A percentile compares a stretch with the other conserved stretches of the same genome.
These are phyloP conservation scores for Plasmodium knowlesi DNA, from an alignment of 169 alveolate genomes.

Conservation along the genomic window DNA sequence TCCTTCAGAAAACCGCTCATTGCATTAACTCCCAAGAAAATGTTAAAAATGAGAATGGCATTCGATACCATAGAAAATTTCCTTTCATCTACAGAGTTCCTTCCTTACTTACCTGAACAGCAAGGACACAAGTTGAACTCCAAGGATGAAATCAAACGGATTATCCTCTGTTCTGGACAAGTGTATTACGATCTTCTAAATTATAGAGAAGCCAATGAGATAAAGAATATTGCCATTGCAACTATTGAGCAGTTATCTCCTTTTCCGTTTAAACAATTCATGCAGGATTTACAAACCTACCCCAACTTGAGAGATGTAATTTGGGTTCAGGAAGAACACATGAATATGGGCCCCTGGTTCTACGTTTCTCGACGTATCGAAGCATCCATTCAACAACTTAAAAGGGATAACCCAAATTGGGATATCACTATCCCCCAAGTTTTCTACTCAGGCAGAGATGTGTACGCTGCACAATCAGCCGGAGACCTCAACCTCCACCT, in stretches of 20 bases:
- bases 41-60: slow-evolving; percentile 83
- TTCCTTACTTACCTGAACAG: slow-evolving; percentile 82
- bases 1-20: slow-evolving; percentile 85
- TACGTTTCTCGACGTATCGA: slow-evolving; percentile 83
- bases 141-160: slow-evolving; percentile 65
- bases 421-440: slow-evolving; percentile 60
- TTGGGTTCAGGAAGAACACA: slow-evolving; percentile 95
- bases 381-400: slow-evolving; percentile 75
- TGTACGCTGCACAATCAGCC: slow-evolving; percentile 78
- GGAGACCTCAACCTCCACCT: slow-evolving; percentile 71
- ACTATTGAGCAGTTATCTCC: slow-evolving; percentile 93
- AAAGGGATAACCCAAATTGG: slow-evolving; percentile 43
- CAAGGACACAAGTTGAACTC: slow-evolving; percentile 60
- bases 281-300: slow-evolving; percentile 79
- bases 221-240: slow-evolving; percentile 83
- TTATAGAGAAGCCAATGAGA: slow-evolving; percentile 79
- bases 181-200: slow-evolving; percentile 89
- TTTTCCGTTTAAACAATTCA: slow-evolving; percentile 87
- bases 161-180: slow-evolving; percentile 94
- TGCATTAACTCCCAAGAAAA: slow-evolving; percentile 80
- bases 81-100: slow-evolving; percentile 76
- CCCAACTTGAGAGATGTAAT: slow-evolving; percentile 83
- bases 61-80: slow-evolving; percentile 80
- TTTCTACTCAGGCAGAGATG: slow-evolving; percentile 80
- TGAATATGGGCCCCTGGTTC: slow-evolving; percentile 91